phyloP scores from a whole-genome alignment of 164 flowering plant species.

The Kalanchoe fedtschenkoi region DNA sequence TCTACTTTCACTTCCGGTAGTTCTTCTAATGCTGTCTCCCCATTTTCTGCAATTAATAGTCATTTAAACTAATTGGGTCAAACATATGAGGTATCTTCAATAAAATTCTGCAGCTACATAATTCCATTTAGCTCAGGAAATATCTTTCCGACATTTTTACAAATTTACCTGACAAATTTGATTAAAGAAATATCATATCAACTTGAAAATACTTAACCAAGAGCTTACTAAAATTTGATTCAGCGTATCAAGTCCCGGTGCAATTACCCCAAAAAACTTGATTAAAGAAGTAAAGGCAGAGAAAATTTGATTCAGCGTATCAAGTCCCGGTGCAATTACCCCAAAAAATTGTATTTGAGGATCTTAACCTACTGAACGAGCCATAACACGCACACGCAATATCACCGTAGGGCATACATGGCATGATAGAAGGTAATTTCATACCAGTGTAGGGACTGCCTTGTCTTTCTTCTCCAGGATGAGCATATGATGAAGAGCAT shows the following conservation, averaged over 20 bases:
- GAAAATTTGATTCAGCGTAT: neutral
- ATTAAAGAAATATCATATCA: neutral
- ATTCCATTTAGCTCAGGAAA: neutral
- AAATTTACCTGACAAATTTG: neutral
- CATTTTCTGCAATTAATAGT: constrained; percentile 25
- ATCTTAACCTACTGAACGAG: neutral
- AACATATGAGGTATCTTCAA: neutral
- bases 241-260: neutral
- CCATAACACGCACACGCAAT: neutral
- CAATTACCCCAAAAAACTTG: neutral
- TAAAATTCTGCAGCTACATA: neutral
- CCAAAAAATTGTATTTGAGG: neutral
- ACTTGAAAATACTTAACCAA: too few species aligned
- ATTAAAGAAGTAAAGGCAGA: neutral
- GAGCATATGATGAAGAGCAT: constrained; percentile 14
- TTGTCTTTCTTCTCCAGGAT: constrained; percentile 17
- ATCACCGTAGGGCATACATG: neutral
- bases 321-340: neutral
- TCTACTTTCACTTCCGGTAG: constrained; percentile 76
- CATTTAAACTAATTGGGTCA: neutral
- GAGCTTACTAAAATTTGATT: neutral
- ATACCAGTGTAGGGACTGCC: constrained; percentile 13
- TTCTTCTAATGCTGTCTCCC: constrained; percentile 41
- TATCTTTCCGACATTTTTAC: neutral
- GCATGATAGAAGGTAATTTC: neutral